Base-by-base conservation (phyloP, 345 rosid genomes). In the Carallia pectinifolia region DNA sequence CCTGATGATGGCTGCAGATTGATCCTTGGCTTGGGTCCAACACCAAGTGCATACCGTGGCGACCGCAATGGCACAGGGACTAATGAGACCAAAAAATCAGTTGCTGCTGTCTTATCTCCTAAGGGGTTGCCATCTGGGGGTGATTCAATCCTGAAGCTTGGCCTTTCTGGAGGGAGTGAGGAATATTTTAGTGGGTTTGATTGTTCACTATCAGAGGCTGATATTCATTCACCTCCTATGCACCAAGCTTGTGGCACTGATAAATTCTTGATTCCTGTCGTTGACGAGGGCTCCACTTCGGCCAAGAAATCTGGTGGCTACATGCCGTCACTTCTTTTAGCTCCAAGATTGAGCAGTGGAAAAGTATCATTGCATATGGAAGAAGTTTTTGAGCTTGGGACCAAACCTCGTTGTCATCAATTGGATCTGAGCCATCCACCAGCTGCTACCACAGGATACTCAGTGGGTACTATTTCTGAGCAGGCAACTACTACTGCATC, bases 21-120 rank as follows among this genome's bases (percentile, higher is more conserved):
- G 85, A 97, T 94, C 69, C 96, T 94, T 50, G 97, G 99, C 58
- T 72, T 94, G 65, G 99, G 97, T 44, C 97, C 97, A 40, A 86
- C 97, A 61, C 81, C 93, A 31, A 86, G 88, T 60, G 80, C 86
- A 4, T 84, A 80, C 47, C 52, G 56, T 66, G 79, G 77, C 36
- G 78, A 76, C 69, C 80, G 66, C 68, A 80, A 79, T 80, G 79
- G 58, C 66, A 62, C 66, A 55, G 81, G 74, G 64, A 64, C 66
- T 69, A 67, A 64, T 72, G 83, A 79, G 69, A 73, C 65, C 64
- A 93, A 87, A 79, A 81, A 74, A 30, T 68, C 79, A 71, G 62
- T 58, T 62, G 61, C 82, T 33, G 68, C 63, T 54, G 70, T 33
- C 4, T 27, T 75, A 15, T 74, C 59, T 59, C 40, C 82, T 52